Evolutionary conservation across 768 basidiomycete species (phyloP).

Genomic region (Lepiota brunneoincarnata): DNA sequence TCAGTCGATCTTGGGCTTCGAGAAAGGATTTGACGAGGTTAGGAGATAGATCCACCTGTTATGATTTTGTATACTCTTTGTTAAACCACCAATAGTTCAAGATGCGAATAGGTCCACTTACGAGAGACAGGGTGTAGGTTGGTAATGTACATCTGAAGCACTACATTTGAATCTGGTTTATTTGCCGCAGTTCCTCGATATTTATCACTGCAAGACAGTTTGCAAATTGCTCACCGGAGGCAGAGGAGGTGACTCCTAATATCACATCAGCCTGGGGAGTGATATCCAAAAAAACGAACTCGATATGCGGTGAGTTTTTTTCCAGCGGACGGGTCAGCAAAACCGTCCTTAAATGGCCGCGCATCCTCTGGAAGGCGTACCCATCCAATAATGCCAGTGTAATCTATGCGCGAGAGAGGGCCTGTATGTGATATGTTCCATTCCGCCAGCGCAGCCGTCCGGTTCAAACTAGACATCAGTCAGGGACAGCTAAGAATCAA

Average conservation of each 20-base stretch:
- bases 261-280: not conserved
- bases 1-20: slow-evolving; percentile 40
- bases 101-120: not conserved
- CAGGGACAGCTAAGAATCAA: not conserved
- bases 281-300: not conserved
- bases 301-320: slow-evolving; percentile 13
- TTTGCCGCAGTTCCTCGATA: too few species aligned
- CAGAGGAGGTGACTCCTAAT: not conserved
- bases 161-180: too few species aligned
- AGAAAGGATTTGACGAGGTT: slow-evolving; percentile 36
- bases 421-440: slow-evolving; percentile 9
- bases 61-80: not conserved
- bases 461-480: not conserved
- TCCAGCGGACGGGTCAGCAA: slow-evolving; percentile 10
- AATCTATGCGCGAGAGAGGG: not conserved
- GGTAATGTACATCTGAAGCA: not conserved
- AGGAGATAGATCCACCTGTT: slow-evolving; percentile 20
- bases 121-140: not conserved
- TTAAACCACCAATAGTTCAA: not conserved
- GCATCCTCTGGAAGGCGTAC: slow-evolving; percentile 10
- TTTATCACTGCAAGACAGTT: too few species aligned
- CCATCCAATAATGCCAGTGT: slow-evolving; percentile 1
- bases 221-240: too few species aligned
- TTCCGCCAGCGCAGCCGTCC: not conserved
- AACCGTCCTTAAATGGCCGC: slow-evolving; percentile 3